Evolutionary conservation across 805 yeast species (phyloP), one percentile per base, ranked within the genome.

Genomic region (Saccharomyces eubayanus): DNA sequence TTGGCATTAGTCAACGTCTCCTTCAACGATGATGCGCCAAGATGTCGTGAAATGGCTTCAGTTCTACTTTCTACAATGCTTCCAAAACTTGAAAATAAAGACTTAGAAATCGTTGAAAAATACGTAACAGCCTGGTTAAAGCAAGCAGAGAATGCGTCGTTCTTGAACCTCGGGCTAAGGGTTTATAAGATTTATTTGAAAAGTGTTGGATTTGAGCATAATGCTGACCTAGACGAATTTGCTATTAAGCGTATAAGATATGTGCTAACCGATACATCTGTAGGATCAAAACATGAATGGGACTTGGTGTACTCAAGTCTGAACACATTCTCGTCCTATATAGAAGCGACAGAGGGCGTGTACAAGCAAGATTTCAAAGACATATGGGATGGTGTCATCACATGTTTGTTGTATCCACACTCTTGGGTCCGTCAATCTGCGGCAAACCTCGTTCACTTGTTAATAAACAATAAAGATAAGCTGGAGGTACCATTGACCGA

Each of bases 341-440:
- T 74, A 30, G 74, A 75, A 49, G 68, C 72, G 27, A 61, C 70
- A 31, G 74, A 73, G 43, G 53, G 57, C 0, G 59, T 62, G 5
- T 73, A 73, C 48, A 52, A 56, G 3, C 41, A 50, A 1, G 62
- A 59, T 2, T 75, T 72, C 60, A 74, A 70, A 48, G 20, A 28
- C 0, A 61, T 78, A 8, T 87, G 92, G 90, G 59, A 66, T 2
- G 65, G 69, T 16, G 69, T 86, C 2, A 73, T 80, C 27, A 77
- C 76, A 2, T 70, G 82, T 29, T 74, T 90, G 52, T 72, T 91
- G 51, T 91, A 81, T 66, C 97, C 97, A 2, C 97, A 91, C 69
- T 77, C 94, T 1, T 91, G 98, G 98, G 86, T 91, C 6, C 80
- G 97, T 61, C 74, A 86, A 55, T 71, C 78, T 5, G 74, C 95